Evolutionary conservation across 1,139 yeast species (phyloP).

Genomic region (Kodamaea sp.): DNA sequence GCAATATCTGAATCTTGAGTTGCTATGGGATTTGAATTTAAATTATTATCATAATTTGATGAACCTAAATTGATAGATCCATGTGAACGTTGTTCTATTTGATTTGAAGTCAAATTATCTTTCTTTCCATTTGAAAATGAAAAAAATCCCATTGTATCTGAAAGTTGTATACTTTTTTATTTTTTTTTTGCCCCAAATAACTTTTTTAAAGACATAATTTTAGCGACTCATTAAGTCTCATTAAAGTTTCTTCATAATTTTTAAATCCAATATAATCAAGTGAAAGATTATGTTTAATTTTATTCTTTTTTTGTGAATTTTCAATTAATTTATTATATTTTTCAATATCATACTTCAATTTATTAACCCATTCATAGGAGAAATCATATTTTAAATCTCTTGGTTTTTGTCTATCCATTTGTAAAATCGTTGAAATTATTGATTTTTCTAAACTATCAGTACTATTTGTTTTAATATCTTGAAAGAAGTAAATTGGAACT

Average conservation of each 20-base stretch:
- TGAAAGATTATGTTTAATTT: constrained; percentile 2
- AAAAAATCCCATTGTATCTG: constrained; percentile 25
- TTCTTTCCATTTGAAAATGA: constrained; percentile 15
- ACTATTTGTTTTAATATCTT: constrained; percentile 18
- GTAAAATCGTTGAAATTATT: constrained; percentile 29
- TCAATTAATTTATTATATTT: constrained; percentile 7
- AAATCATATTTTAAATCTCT: constrained; percentile 28
- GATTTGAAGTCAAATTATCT: constrained; percentile 12
- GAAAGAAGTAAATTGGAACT: constrained; percentile 18
- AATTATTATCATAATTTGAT: constrained; percentile 1
- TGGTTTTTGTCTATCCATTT: constrained; percentile 30
- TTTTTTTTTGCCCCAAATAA: neutral
- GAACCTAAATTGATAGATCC: constrained; percentile 22
- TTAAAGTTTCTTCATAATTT: constrained; percentile 28
- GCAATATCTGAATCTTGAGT: constrained; percentile 29
- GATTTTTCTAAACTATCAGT: constrained; percentile 25
- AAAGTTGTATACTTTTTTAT: neutral
- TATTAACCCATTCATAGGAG: constrained; percentile 26
- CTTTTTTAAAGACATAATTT: constrained; percentile 10
- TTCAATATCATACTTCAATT: constrained; percentile 10
- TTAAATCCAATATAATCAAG: constrained; percentile 22
- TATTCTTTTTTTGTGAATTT: constrained; percentile 1
- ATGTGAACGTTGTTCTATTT: constrained; percentile 38
- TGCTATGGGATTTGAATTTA: constrained; percentile 2
- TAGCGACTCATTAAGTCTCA: constrained; percentile 34